Evolutionary conservation across 2,329 filamentous ascomycete species (phyloP).

Genomic region (Fusarium keratoplasticum): DNA sequence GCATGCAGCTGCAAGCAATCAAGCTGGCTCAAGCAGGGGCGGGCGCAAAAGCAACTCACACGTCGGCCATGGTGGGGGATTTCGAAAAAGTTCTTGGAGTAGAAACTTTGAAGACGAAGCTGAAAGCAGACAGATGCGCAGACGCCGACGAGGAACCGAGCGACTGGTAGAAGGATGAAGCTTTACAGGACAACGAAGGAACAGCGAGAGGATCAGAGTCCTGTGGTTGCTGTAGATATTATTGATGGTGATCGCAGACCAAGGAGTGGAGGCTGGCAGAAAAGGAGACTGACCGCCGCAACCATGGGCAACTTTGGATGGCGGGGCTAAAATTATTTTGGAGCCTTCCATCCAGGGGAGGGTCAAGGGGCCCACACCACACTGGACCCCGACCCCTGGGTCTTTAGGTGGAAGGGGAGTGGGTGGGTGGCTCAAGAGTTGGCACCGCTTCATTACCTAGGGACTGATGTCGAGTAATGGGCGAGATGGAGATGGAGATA

Average conservation of each 20-base stretch:
- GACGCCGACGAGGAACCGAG: conserved; percentile 36
- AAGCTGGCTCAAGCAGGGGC: conserved; percentile 14
- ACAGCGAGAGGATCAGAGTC: conserved; percentile 42
- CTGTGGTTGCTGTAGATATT: conserved; percentile 47
- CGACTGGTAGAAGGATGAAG: conserved; percentile 35
- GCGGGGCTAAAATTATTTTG: conserved; percentile 57
- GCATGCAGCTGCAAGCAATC: conserved; percentile 7
- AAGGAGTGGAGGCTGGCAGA: conserved; percentile 43
- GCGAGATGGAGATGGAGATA: neutral
- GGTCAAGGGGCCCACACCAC: conserved; percentile 19
- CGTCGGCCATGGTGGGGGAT: conserved; percentile 55
- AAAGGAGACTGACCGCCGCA: conserved; percentile 48
- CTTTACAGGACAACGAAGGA: conserved; percentile 41
- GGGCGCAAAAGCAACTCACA: conserved; percentile 47
- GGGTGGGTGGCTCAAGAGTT: conserved; percentile 7
- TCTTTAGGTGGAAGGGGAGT: neutral
- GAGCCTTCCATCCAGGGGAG: conserved; percentile 41
- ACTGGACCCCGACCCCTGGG: conserved; percentile 17
- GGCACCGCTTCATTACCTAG: neutral
- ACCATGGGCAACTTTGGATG: conserved; percentile 45
- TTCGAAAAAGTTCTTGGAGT: conserved; percentile 28
- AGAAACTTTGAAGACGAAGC: conserved; percentile 14
- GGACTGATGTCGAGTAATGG: neutral
- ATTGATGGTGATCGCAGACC: conserved; percentile 38
- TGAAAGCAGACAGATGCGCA: conserved; percentile 31